A percentile compares a stretch with the other conserved stretches of the same genome.
Conservation (phyloP, 2,329 filamentous ascomycete genomes). For the Phyllosticta citrichinensis region DNA sequence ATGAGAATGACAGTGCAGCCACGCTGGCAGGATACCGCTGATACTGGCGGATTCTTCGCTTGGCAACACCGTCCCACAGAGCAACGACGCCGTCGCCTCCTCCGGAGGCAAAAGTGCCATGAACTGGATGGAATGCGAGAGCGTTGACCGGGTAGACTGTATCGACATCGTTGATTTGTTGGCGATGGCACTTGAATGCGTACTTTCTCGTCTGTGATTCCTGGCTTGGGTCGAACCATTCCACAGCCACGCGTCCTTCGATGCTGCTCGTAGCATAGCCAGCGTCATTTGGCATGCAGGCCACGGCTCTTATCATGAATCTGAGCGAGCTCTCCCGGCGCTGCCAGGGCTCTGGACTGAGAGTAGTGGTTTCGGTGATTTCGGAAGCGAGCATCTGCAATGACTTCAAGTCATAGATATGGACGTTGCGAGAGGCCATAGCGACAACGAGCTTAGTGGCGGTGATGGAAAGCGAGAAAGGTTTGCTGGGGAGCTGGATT, state of each 20-base stretch:
- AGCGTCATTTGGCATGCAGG: slow-evolving; percentile 93
- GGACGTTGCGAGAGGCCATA: slow-evolving; percentile 86
- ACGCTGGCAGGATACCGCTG: slow-evolving; percentile 74
- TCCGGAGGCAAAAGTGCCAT: slow-evolving; percentile 78
- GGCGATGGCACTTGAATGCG: slow-evolving; percentile 96
- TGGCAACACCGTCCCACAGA: slow-evolving; percentile 84
- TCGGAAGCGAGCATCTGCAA: slow-evolving; percentile 49
- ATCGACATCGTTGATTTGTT: slow-evolving; percentile 60
- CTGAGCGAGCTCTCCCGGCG: slow-evolving; percentile 87
- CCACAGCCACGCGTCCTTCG: slow-evolving; percentile 89
- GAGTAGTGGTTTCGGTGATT: slow-evolving; percentile 32
- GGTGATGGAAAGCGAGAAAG: slow-evolving; percentile 71
- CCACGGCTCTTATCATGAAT: slow-evolving; percentile 86
- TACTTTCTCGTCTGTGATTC: slow-evolving; percentile 91
- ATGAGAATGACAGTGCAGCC: slow-evolving; percentile 65
- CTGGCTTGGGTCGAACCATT: slow-evolving; percentile 88
- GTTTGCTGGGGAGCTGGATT: slow-evolving; percentile 71
- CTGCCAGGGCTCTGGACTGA: slow-evolving; percentile 73
- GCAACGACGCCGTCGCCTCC: slow-evolving; percentile 89
- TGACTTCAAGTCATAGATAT: slow-evolving; percentile 81
- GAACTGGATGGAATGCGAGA: slow-evolving; percentile 72
- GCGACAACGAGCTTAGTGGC: slow-evolving; percentile 84
- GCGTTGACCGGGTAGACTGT: slow-evolving; percentile 89
- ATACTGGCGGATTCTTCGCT: slow-evolving; percentile 82
- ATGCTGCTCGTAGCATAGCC: slow-evolving; percentile 90